Base-by-base conservation (phyloP, 1,284 basidiomycete species). In the Sanghuangporus baumii region DNA sequence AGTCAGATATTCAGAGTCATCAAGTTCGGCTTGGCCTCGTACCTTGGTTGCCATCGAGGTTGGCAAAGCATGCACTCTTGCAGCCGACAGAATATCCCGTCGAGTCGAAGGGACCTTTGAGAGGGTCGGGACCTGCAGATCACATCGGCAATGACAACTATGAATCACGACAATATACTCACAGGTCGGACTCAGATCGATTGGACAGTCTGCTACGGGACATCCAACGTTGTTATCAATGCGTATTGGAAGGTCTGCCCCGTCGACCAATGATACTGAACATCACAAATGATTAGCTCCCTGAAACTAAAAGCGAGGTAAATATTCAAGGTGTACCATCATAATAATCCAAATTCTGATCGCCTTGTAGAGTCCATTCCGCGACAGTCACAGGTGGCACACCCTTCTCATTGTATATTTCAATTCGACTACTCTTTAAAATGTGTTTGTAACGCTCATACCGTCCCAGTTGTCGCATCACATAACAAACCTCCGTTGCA, bases 371-470 rank as follows among this genome's bases (percentile, higher is more conserved):
- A 16, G 81, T 86, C 71, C 77, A 86, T 67, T 86, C 84, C 3
- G 83, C 84, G 23, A 86, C 73, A n/a, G 80, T 79, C 5, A 81
- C 84, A 57, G 86, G 86, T 37, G 85, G 83, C 8, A 85, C 80
- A 65, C 85, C 83, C 80, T 75, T 36, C 14, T 37, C 34, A 54
- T n/a, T 9, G 14, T 37, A 7, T 16, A 36, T 36, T 31, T 23
- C 6, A 16, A 20, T 9, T 16, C 20, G n/a, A 12, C 16, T n/a
- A 26, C 23, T 12, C 20, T n/a, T 11, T 12, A 16, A 54, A 79
- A 73, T 26, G 50, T 34, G 2, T 11, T 26, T 16, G 12, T 23
- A 51, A 5, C 85, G 71, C 78, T 81, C 0, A 83, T 82, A 67
- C 84, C 81, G 26, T 84, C 82, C 41, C 82, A 73, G 41, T 79